Conservation (phyloP, 1,284 basidiomycete species). For the Moniliella sp. region DNA sequence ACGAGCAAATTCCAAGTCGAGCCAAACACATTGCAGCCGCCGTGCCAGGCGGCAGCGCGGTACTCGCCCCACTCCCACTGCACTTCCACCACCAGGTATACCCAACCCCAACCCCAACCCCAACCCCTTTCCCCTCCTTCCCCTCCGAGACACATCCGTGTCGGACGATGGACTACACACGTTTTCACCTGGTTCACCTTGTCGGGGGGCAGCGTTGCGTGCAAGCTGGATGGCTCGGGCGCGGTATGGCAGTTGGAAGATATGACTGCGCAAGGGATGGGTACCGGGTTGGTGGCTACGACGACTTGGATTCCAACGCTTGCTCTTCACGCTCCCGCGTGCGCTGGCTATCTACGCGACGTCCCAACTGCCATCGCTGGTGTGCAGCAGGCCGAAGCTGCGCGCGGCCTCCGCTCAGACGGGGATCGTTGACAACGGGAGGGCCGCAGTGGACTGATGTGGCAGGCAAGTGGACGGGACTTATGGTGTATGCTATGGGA, state of each 20-base stretch:
- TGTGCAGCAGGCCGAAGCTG: too few relatives aligned
- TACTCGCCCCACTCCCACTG: too few relatives aligned
- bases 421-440: constrained; percentile 7
- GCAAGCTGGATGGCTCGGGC: neutral
- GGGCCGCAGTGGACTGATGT: neutral
- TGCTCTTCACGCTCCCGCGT: constrained; percentile 67
- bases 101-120: too few relatives aligned
- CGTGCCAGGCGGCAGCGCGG: too few relatives aligned
- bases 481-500: constrained; percentile 1
- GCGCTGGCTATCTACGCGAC: constrained; percentile 58
- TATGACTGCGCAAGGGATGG: constrained; percentile 36
- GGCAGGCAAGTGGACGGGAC: neutral
- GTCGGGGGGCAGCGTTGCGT: neutral
- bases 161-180: too few relatives aligned
- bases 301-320: constrained; percentile 51
- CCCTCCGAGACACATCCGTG: too few relatives aligned
- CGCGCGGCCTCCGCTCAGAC: too few relatives aligned
- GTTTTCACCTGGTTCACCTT: neutral
- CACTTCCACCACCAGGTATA: too few relatives aligned
- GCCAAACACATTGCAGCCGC: too few relatives aligned
- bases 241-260: neutral
- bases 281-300: constrained; percentile 51
- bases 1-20: too few relatives aligned
- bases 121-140: too few relatives aligned
- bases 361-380: constrained; percentile 43